Evolutionary conservation across 441 rosid genomes (phyloP).

Genomic region (Pelargonium exstipulatum): DNA sequence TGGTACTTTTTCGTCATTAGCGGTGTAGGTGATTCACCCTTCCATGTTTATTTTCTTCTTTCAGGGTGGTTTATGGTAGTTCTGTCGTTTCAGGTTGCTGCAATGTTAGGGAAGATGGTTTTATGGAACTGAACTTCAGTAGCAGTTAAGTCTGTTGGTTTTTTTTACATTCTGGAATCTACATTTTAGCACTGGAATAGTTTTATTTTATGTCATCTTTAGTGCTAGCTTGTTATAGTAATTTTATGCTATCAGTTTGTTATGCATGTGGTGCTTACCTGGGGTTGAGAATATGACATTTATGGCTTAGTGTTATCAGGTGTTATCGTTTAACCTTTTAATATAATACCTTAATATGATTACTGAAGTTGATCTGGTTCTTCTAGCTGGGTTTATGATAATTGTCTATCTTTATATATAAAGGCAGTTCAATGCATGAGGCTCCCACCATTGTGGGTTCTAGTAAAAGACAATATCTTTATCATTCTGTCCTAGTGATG

Average conservation of each 20-base stretch:
- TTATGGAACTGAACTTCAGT: constrained; percentile 41
- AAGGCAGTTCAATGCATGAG: too few relatives aligned
- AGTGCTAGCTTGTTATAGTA: constrained; percentile 20
- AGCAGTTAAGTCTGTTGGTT: constrained; percentile 58
- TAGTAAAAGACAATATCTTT: background rate
- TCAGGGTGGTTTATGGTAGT: constrained; percentile 44
- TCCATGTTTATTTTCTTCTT: constrained; percentile 32
- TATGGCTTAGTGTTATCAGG: constrained; percentile 14
- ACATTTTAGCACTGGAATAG: constrained; percentile 23
- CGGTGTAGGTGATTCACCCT: constrained; percentile 36
- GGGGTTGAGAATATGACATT: constrained; percentile 17
- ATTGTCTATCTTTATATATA: too few relatives aligned
- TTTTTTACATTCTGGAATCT: constrained; percentile 29
- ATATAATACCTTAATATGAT: background rate
- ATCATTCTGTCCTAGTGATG: background rate
- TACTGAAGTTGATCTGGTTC: constrained; percentile 7
- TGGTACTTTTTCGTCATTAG: constrained; percentile 34
- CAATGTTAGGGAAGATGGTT: constrained; percentile 44
- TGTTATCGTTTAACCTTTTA: constrained; percentile 8
- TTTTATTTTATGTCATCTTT: constrained; percentile 26
- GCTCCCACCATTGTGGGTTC: background rate
- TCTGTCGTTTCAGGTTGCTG: constrained; percentile 48
- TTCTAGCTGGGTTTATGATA: constrained; percentile 3
- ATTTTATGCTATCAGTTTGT: constrained; percentile 21
- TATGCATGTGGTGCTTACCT: constrained; percentile 26